A percentile compares a stretch with the other conserved stretches of the same genome.
phyloP scores from a whole-genome alignment of 257 asterid species.

The Datura wrightii region DNA sequence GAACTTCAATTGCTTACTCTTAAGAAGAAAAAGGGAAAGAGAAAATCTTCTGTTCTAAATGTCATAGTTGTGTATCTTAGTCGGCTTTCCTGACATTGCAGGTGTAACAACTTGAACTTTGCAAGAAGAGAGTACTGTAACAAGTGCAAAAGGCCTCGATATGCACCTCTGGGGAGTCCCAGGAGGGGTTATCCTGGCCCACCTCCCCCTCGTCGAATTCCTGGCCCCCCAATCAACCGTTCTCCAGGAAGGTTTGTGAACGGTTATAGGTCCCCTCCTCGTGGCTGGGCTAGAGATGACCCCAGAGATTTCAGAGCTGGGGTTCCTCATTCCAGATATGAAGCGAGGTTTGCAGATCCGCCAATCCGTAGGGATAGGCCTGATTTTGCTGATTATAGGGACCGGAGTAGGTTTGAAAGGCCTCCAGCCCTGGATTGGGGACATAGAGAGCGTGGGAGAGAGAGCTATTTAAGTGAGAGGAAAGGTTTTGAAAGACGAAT shows the following conservation, averaged over 20 bases:
- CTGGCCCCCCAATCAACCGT: conserved; percentile 51
- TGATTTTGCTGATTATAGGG: conserved; percentile 54
- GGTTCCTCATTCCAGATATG: conserved; percentile 62
- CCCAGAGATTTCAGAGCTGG: conserved; percentile 68
- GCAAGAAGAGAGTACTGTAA: conserved; percentile 89
- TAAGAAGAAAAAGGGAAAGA: not conserved
- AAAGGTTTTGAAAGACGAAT: conserved; percentile 62
- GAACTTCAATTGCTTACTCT: conserved; percentile 1
- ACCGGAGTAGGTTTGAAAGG: conserved; percentile 66
- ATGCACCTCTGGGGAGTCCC: conserved; percentile 54
- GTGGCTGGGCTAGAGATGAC: conserved; percentile 70
- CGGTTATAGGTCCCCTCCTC: conserved; percentile 76
- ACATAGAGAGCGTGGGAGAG: conserved; percentile 71
- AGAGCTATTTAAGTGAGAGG: conserved; percentile 53
- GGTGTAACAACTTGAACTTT: conserved; percentile 88
- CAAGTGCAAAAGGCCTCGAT: conserved; percentile 84
- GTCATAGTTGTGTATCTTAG: conserved; percentile 26
- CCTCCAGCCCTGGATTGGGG: conserved; percentile 60
- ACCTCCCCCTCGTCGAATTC: conserved; percentile 54
- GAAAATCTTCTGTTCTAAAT: not conserved
- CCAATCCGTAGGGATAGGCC: conserved; percentile 55
- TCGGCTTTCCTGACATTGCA: conserved; percentile 40
- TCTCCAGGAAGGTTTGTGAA: conserved; percentile 66
- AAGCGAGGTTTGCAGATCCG: conserved; percentile 63
- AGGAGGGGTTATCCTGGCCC: conserved; percentile 69